These are phyloP conservation scores for Pleurotus djamor DNA, from an alignment of 768 basidiomycete species.

Conservation along the genomic window DNA sequence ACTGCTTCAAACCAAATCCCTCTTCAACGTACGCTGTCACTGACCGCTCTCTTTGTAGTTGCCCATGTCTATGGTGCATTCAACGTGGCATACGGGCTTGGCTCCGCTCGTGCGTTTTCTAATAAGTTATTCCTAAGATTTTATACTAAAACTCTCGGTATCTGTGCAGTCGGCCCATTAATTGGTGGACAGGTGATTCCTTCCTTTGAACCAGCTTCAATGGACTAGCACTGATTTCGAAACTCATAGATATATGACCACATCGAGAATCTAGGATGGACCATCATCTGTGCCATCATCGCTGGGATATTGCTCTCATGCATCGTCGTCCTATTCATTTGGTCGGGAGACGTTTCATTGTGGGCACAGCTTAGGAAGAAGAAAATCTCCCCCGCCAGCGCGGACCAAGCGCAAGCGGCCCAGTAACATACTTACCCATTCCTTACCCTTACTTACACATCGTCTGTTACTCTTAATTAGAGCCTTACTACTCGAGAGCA, in stretches of 20 bases:
- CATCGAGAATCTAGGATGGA: constrained; percentile 50
- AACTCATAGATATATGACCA: constrained; percentile 56
- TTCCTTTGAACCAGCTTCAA: background rate
- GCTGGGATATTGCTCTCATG: constrained; percentile 37
- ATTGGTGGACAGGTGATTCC: constrained; percentile 70
- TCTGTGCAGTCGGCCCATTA: constrained; percentile 67
- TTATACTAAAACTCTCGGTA: constrained; percentile 4
- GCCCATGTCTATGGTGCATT: constrained; percentile 76
- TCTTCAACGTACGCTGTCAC: constrained; percentile 1
- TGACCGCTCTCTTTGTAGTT: no score
- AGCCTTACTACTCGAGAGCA: no score
- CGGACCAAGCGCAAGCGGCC: no score
- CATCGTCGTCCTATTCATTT: constrained; percentile 37
- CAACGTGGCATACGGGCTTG: constrained; percentile 69
- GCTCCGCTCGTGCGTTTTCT: constrained; percentile 51
- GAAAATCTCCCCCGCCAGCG: no score
- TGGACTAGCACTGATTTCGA: constrained; percentile 2
- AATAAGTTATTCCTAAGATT: background rate
- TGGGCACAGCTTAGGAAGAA: background rate
- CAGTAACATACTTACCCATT: no score
- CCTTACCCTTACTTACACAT: no score
- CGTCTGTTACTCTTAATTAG: no score
- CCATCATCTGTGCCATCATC: constrained; percentile 49
- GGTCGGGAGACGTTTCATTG: constrained; percentile 33
- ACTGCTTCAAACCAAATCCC: constrained; percentile 3